Evolutionary conservation across 78 protist species (phyloP).

Genomic region (slime mould (Dictyostelium discoideum)): dicty_2.7 NC_007089.4:2110501-2111000

Average conservation of each 20-base stretch:
- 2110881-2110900: slow-evolving; percentile 94
- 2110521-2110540: slow-evolving; percentile 95
- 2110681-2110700: slow-evolving; percentile 93
- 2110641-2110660: slow-evolving; percentile 95
- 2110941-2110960: slow-evolving; percentile 41
- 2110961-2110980: slow-evolving; percentile 55
- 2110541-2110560: slow-evolving; percentile 93
- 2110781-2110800: slow-evolving; percentile 94
- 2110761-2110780: slow-evolving; percentile 94
- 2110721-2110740: slow-evolving; percentile 87
- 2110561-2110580: slow-evolving; percentile 85
- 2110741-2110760: slow-evolving; percentile 81
- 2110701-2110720: slow-evolving; percentile 90
- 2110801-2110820: slow-evolving; percentile 88
- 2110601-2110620: slow-evolving; percentile 93
- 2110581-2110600: slow-evolving; percentile 88
- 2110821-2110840: slow-evolving; percentile 88
- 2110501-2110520: slow-evolving; percentile 97
- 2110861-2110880: slow-evolving; percentile 92
- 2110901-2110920: slow-evolving; percentile 49
- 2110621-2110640: slow-evolving; percentile 85
- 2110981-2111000: slow-evolving; percentile 95
- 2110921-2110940: slow-evolving; percentile 50
- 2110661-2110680: slow-evolving; percentile 97
- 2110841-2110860: slow-evolving; percentile 89